Base-by-base conservation (phyloP, 1,139 yeast genomes). In the Pichia sp. region DNA sequence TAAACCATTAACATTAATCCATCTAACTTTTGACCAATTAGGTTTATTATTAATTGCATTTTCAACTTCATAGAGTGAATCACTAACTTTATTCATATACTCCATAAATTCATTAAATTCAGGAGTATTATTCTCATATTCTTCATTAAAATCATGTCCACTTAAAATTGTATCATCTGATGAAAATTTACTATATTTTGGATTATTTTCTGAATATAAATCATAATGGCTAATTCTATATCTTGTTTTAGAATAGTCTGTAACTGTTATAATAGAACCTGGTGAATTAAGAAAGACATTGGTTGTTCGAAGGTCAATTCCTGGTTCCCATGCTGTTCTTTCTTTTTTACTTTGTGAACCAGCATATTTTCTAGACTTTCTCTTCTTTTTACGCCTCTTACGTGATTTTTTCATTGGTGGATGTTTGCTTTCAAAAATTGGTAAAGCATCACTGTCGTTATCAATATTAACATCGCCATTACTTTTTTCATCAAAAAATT, bases 1-100 rank as follows among this genome's bases (percentile, higher is more conserved):
- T 24, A 75, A 57, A 1, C 81, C 81, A 53, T 74, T 75, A 12
- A 76, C 76, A 49, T 71, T 73, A 44, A 75, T 65, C 80, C 80
- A 75, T 11, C 80, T 61, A 1, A 76, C 76, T 41, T 65, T 62
- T 3, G 76, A 62, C 78, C 79, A 73, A 1, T 50, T 35, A 0
- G 78, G 78, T 35, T 68, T 51, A 6, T 39, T 47, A 2, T 51
- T 36, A 25, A 67, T 40, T 0, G 58, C 52, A 4, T 39, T 39
- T 26, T 53, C 56, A 30, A 69, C 47, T 12, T 54, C 51, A 37
- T 49, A 40, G 56, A 53, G 41, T 48, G 61, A 39, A 42, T 54
- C 36, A 35, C 50, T 31, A 50, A 59, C 56, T 31, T 51, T 51
- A 5, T 43, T 41, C 47, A 57, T 48, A 42, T 54, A 55, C 8